Evolutionary conservation across 805 yeast species (phyloP), one percentile per base, ranked within the genome.

Genomic region (Zygosaccharomyces bisporus): DNA sequence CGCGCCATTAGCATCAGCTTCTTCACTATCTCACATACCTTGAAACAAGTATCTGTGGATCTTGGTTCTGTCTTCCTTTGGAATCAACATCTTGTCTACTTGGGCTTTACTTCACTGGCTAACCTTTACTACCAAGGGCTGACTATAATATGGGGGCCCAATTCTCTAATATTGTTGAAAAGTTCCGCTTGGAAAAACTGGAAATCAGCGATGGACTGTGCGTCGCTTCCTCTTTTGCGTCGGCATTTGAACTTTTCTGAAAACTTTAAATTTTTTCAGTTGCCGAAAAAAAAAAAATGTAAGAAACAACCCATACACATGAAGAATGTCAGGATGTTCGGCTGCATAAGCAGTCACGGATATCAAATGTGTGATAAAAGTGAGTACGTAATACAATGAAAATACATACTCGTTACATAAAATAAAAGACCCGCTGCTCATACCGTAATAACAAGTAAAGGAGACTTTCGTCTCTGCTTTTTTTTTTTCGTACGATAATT

Each of bases 61-160:
- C 90, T 87, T 87, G 81, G 87, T 88, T 85, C 99, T 90, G 76
- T 93, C 99, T 77, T 88, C 95, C 80, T 87, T 93, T 79, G 99
- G 98, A 83, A 93, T 93, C 81, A 93, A 83, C 99, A 93, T 93
- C 71, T 64, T 81, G 76, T 62, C 60, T 55, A 47, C 52, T 55
- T 56, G 40, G 47, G 59, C 49, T 63, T 56, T 52, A 46, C 44
- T 54, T 41, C 49, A 42, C 45, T 39, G 39, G 44, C 44, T 45
- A 37, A 27, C 42, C 42, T 44, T 49, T 21, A 24, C 40, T 25
- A 25, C 40, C 4, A 19, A 13, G 32, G 17, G 29, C 19, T 37
- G n/a, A n/a, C 40, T 17, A 37, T 25, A 37, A 17, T 37, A 37
- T 25, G 40, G 21, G 40, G 40, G 33, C 40, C 30, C 32, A 29